These are phyloP conservation scores for Elymus sibiricus DNA, from an alignment of 176 grass and related monocot genomes.

Conservation along the genomic window DNA sequence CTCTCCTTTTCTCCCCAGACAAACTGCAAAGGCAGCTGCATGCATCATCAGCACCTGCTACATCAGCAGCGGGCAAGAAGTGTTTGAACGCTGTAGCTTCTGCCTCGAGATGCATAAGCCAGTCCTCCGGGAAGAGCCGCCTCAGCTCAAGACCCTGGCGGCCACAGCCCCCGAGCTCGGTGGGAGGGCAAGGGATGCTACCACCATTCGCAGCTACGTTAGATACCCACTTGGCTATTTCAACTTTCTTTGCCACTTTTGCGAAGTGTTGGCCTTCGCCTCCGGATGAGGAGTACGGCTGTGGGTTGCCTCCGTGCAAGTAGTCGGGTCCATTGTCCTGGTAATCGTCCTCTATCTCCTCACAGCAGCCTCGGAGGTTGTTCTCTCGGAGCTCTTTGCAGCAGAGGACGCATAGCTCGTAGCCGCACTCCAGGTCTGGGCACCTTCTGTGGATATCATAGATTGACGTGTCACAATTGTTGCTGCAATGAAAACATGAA, in stretches of 20 bases:
- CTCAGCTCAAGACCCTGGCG: conserved; percentile 31
- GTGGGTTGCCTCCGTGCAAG: conserved; percentile 37
- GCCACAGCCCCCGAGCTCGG: conserved; percentile 36
- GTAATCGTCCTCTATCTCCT: neutral
- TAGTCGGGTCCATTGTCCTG: conserved; percentile 5
- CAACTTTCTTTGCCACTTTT: neutral
- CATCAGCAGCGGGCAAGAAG: neutral
- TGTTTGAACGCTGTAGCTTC: neutral
- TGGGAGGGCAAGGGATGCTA: too few relatives aligned
- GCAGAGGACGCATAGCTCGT: conserved; percentile 47
- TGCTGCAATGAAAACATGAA: conserved; percentile 21
- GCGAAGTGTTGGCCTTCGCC: too few relatives aligned
- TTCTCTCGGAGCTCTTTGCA: conserved; percentile 43
- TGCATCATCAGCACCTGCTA: neutral
- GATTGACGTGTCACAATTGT: conserved; percentile 25
- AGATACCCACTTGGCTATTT: too few relatives aligned
- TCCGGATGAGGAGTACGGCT: too few relatives aligned
- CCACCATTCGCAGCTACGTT: too few relatives aligned
- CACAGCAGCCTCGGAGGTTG: neutral
- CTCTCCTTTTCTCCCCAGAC: too few relatives aligned
- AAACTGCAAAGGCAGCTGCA: too few relatives aligned
- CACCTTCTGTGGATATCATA: too few relatives aligned
- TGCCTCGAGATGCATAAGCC: conserved; percentile 9
- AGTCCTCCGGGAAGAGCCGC: conserved; percentile 18
- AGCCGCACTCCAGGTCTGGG: conserved; percentile 19